Conservation (phyloP, 352 stramenopile genomes). For the Phytophthora idaei region DNA sequence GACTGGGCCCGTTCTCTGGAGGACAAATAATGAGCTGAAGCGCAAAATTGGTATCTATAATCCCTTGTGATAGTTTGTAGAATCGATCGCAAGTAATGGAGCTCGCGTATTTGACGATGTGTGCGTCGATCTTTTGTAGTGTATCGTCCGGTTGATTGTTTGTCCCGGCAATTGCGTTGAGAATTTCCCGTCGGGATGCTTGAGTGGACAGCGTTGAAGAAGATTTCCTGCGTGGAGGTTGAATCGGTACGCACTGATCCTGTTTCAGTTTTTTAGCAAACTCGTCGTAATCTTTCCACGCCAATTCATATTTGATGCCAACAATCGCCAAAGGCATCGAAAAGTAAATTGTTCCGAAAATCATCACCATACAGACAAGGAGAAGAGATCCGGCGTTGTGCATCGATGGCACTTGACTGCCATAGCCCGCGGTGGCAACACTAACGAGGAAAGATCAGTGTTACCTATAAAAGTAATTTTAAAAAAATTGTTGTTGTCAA, state of each 20-base stretch:
- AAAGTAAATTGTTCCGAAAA: slow-evolving; percentile 60
- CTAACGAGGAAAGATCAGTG: slow-evolving; percentile 17
- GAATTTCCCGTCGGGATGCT: slow-evolving; percentile 7
- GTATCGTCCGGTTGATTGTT: slow-evolving; percentile 25
- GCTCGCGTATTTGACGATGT: slow-evolving; percentile 30
- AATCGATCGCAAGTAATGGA: slow-evolving; percentile 45
- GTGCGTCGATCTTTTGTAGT: slow-evolving; percentile 36
- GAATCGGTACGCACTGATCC: background rate
- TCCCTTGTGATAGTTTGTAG: slow-evolving; percentile 39
- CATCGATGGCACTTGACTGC: slow-evolving; percentile 55
- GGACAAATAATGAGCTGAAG: slow-evolving; percentile 18
- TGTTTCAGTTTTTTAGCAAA: slow-evolving; percentile 6
- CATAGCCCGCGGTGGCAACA: slow-evolving; percentile 62
- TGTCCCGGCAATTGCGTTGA: background rate
- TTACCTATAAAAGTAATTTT: background rate
- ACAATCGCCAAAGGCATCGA: slow-evolving; percentile 65
- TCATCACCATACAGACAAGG: slow-evolving; percentile 52
- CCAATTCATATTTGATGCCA: slow-evolving; percentile 57
- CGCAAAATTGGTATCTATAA: slow-evolving; percentile 23
- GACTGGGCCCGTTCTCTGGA: background rate
- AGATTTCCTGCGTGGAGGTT: slow-evolving; percentile 1
- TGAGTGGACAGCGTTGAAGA: slow-evolving; percentile 9
- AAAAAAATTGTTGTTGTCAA: background rate
- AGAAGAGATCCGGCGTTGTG: slow-evolving; percentile 40
- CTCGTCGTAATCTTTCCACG: slow-evolving; percentile 40